Evolutionary conservation across 1,284 basidiomycete genomes (phyloP).

Genomic region (Naganishia albida): DNA sequence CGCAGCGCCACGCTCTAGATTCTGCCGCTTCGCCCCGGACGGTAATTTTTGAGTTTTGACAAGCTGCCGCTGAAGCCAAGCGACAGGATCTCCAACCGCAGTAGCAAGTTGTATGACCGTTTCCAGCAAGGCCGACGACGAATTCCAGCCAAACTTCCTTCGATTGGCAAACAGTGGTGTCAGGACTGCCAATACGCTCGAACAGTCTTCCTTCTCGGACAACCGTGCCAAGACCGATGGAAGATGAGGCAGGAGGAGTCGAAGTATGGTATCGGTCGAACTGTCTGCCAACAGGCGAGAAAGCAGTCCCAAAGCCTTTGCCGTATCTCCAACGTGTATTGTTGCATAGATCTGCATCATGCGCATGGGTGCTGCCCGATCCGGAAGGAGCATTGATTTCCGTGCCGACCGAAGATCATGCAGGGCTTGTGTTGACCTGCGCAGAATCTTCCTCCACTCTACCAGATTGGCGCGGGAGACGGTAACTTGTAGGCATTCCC

Average conservation of each 20-base stretch:
- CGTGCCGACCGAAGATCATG: not conserved
- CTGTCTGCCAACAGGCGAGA: conserved; percentile 8
- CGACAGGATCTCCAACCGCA: conserved; percentile 8
- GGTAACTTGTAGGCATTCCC: not conserved
- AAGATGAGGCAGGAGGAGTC: not conserved
- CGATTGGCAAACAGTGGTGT: conserved; percentile 4
- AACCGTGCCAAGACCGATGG: not conserved
- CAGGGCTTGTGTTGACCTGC: not conserved
- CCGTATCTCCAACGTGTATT: conserved; percentile 1
- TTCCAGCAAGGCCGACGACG: not conserved
- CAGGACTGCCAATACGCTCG: conserved; percentile 1
- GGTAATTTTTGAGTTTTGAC: not conserved
- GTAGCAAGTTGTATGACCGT: not conserved
- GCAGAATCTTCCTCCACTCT: conserved; percentile 11
- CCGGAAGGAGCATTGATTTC: not conserved
- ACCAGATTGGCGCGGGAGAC: not conserved
- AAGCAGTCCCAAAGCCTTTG: conserved; percentile 6
- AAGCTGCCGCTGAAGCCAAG: conserved; percentile 9
- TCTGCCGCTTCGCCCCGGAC: not conserved
- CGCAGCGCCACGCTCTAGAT: not conserved
- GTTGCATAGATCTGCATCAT: not conserved
- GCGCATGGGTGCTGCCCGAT: not conserved
- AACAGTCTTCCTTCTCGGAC: not conserved
- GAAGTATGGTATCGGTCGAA: not conserved
- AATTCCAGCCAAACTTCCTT: not conserved